Evolutionary conservation across 2,329 filamentous ascomycete genomes (phyloP).

Genomic region (Botrytis pseudocinerea): DNA sequence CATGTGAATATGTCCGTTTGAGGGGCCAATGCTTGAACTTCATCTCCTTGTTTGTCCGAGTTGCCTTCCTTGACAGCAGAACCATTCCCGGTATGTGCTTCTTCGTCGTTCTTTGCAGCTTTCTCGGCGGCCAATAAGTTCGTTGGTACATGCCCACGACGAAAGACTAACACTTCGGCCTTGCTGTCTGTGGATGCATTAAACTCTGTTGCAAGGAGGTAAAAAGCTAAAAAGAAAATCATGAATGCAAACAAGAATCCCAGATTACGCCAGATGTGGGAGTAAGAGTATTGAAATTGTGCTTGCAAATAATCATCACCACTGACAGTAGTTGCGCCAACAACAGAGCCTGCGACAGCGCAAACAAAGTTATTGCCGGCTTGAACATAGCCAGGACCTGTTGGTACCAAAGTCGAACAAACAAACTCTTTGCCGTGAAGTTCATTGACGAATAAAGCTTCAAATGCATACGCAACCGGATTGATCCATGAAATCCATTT

Average conservation of each 20-base stretch:
- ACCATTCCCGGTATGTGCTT: constrained; percentile 25
- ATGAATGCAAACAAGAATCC: constrained; percentile 69
- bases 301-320: constrained; percentile 59
- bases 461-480: constrained; percentile 72
- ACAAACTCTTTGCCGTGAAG: constrained; percentile 77
- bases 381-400: constrained; percentile 47
- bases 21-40: constrained; percentile 34
- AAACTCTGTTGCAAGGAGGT: constrained; percentile 65
- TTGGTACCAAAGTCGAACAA: constrained; percentile 47
- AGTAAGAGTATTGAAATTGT: constrained; percentile 58
- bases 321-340: constrained; percentile 53
- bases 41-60: constrained; percentile 30
- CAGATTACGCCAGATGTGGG: constrained; percentile 52
- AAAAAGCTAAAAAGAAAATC: constrained; percentile 60
- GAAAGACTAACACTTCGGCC: constrained; percentile 75
- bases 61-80: constrained; percentile 26
- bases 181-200: constrained; percentile 68
- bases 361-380: constrained; percentile 50
- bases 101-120: constrained; percentile 36
- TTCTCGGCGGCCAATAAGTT: constrained; percentile 45
- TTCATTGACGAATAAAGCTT: constrained; percentile 80
- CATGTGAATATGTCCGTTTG: constrained; percentile 41
- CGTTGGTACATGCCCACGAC: constrained; percentile 52
- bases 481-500: constrained; percentile 61
- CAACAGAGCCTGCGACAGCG: constrained; percentile 56